Conservation (phyloP, 768 basidiomycete species). For the Calocybe cyanea region DNA sequence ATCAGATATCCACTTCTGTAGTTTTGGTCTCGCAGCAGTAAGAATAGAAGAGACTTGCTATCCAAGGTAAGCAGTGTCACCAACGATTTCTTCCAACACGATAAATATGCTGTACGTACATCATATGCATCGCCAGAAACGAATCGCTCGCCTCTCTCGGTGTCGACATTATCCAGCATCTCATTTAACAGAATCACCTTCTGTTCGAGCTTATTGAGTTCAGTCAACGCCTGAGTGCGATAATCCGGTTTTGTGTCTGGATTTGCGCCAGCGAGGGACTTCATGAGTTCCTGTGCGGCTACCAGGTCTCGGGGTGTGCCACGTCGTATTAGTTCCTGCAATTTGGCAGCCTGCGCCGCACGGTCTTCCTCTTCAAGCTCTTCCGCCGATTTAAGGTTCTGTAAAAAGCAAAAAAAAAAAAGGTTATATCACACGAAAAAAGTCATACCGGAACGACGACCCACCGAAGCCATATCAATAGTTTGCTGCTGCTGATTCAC, state of each 20-base stretch:
- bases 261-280: conserved; percentile 88
- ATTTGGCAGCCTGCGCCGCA: conserved; percentile 91
- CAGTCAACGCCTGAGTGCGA: conserved; percentile 80
- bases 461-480: conserved; percentile 39
- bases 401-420: not conserved
- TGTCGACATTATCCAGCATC: conserved; percentile 90
- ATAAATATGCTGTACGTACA: conserved; percentile 39
- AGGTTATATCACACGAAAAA: too few relatives aligned
- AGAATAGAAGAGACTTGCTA: conserved; percentile 91
- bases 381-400: conserved; percentile 93
- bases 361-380: conserved; percentile 96
- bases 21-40: conserved; percentile 79
- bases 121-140: conserved; percentile 92
- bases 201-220: conserved; percentile 91
- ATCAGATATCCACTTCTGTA: conserved; percentile 98
- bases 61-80: conserved; percentile 5
- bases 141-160: conserved; percentile 68
- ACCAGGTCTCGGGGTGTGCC: conserved; percentile 95
- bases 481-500: conserved; percentile 29
- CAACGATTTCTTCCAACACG: too few relatives aligned
- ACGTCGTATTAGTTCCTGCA: conserved; percentile 96
- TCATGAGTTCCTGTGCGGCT: conserved; percentile 97
- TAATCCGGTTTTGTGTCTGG: conserved; percentile 95
- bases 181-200: conserved; percentile 96
- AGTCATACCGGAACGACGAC: conserved; percentile 13